Conservation (phyloP, 495 filamentous ascomycete species). For the Achaetomiella virescens region DNA sequence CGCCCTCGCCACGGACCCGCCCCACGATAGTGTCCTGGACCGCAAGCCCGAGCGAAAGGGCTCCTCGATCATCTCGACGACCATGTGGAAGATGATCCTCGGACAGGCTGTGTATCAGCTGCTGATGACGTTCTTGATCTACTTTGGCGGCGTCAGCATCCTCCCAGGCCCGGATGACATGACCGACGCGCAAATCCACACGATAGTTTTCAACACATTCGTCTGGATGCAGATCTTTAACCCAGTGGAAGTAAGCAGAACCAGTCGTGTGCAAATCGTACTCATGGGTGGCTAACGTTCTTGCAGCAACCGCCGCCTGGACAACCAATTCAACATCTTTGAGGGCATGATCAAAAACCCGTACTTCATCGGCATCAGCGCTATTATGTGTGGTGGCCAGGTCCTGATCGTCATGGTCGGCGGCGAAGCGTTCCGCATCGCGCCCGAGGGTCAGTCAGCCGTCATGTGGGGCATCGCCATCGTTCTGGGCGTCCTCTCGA, state of each 20-base stretch:
- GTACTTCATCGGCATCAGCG: slow-evolving; percentile 79
- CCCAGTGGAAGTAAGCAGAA: slow-evolving; percentile 71
- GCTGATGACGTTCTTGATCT: slow-evolving; percentile 67
- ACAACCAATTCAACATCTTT: slow-evolving; percentile 87
- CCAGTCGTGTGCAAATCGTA: neutral
- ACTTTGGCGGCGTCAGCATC: slow-evolving; percentile 61
- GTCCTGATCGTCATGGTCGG: slow-evolving; percentile 77
- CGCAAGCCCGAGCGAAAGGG: slow-evolving; percentile 78
- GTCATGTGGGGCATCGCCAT: slow-evolving; percentile 74
- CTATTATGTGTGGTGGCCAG: slow-evolving; percentile 72
- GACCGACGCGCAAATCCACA: slow-evolving; percentile 49
- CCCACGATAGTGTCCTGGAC: slow-evolving; percentile 69
- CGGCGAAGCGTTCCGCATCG: slow-evolving; percentile 65
- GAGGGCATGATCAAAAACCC: slow-evolving; percentile 71
- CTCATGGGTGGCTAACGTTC: slow-evolving; percentile 14
- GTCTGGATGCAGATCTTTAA: slow-evolving; percentile 98
- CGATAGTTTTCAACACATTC: slow-evolving; percentile 87
- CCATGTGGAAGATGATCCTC: slow-evolving; percentile 96
- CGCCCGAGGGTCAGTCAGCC: slow-evolving; percentile 47
- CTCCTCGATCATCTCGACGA: slow-evolving; percentile 68
- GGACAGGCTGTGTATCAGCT: slow-evolving; percentile 82
- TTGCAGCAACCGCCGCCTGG: slow-evolving; percentile 68
- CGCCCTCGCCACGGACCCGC: slow-evolving; percentile 79
- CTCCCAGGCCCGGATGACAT: slow-evolving; percentile 45
- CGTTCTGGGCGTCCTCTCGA: slow-evolving; percentile 61